These are phyloP conservation scores for Protomyces macrosporus DNA, from an alignment of 1,139 yeast species.

Conservation along the genomic window DNA sequence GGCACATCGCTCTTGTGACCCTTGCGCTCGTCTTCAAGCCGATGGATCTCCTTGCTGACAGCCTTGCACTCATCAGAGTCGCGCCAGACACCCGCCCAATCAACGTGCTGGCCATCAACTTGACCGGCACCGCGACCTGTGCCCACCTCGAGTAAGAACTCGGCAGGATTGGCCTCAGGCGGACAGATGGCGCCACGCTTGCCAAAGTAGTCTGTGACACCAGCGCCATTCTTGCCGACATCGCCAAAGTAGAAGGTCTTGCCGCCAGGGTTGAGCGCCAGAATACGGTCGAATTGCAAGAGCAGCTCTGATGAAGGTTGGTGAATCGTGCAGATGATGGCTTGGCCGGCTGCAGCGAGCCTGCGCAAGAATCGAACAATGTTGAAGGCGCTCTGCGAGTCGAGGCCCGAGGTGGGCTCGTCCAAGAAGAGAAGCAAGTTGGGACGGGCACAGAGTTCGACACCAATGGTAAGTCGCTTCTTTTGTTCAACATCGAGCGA, in stretches of 20 bases:
- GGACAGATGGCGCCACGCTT: conserved; percentile 64
- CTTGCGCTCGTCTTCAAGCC: conserved; percentile 28
- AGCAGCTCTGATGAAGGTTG: conserved; percentile 74
- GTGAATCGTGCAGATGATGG: conserved; percentile 74
- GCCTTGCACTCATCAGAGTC: conserved; percentile 51
- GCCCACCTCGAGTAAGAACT: conserved; percentile 67
- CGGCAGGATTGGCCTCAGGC: conserved; percentile 68
- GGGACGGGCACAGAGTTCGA: conserved; percentile 84
- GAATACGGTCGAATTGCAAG: conserved; percentile 69
- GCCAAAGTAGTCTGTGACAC: conserved; percentile 65
- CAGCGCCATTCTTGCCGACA: conserved; percentile 58
- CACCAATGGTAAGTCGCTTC: conserved; percentile 77
- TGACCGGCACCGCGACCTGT: conserved; percentile 79
- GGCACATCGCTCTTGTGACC: conserved; percentile 20
- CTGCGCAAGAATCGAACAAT: conserved; percentile 69
- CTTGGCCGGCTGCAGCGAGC: conserved; percentile 72
- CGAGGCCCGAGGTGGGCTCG: conserved; percentile 90
- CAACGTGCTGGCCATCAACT: conserved; percentile 51
- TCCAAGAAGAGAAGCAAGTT: conserved; percentile 72
- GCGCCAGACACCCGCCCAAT: conserved; percentile 63
- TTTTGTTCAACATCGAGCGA: conserved; percentile 81
- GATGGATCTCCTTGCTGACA: conserved; percentile 37
- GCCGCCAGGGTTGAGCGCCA: conserved; percentile 70
- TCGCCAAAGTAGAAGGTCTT: conserved; percentile 77
- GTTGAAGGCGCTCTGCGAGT: conserved; percentile 89